Evolutionary conservation across 129 eudicot genomes (phyloP).

Genomic region (Solidago caesia): DNA sequence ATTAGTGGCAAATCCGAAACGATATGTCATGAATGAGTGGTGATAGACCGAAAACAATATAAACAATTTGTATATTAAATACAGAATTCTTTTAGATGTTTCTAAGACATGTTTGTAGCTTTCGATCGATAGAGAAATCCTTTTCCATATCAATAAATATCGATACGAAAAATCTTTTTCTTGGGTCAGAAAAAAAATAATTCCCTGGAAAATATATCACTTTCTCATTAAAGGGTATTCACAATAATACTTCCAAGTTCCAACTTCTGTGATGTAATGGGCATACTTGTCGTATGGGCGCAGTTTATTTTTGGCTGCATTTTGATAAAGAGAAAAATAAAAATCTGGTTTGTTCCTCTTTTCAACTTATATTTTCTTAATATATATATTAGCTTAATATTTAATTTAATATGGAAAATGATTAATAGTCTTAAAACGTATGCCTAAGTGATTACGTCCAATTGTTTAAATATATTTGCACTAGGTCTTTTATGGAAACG

Average conservation of each 20-base stretch:
- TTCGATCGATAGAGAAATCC: neutral
- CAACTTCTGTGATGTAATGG: slow-evolving; percentile 20
- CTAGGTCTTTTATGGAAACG: too few relatives aligned
- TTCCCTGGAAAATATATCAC: slow-evolving; percentile 25
- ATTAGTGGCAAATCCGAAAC: too few relatives aligned
- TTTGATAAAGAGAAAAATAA: too few relatives aligned
- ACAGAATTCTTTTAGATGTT: neutral
- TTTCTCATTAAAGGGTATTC: slow-evolving; percentile 24
- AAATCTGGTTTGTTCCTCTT: too few relatives aligned
- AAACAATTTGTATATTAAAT: neutral
- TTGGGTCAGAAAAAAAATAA: slow-evolving; percentile 22
- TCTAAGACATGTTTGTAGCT: neutral
- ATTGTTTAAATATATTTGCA: too few relatives aligned
- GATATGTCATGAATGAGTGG: too few relatives aligned
- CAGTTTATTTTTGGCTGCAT: neutral
- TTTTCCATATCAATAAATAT: slow-evolving; percentile 9
- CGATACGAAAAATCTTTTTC: slow-evolving; percentile 18
- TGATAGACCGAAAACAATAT: too few relatives aligned
- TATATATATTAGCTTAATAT: too few relatives aligned
- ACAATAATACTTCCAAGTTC: slow-evolving; percentile 6
- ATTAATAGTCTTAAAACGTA: too few relatives aligned
- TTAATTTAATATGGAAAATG: too few relatives aligned
- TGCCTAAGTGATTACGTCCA: too few relatives aligned
- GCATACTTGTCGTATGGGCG: slow-evolving; percentile 12
- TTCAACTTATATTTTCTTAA: too few relatives aligned